Percentiles rank a stretch among this genome's conserved stretches.
Evolutionary conservation across 1,284 basidiomycete genomes (phyloP).

Genomic region (Takashimella tepidaria): DNA sequence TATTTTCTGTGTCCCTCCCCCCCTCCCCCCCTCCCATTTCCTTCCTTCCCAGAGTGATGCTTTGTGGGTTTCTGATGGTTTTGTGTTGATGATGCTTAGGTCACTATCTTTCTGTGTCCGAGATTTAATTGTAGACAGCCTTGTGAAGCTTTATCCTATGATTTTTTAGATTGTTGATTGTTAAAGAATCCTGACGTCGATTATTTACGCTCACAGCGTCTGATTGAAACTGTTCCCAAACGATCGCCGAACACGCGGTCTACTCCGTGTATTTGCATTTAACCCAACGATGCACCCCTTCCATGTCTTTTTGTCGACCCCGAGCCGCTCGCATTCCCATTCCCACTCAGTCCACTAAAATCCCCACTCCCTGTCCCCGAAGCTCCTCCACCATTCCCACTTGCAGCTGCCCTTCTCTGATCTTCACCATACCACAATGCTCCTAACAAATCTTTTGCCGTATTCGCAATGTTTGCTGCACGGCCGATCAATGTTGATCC

Average conservation of each 20-base stretch:
- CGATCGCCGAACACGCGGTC: neutral
- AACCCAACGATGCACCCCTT: slow-evolving; percentile 6
- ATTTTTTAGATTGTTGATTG: neutral
- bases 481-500: slow-evolving; percentile 43
- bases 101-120: no score
- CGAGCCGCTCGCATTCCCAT: neutral
- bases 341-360: slow-evolving; percentile 1
- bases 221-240: neutral
- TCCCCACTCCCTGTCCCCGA: neutral
- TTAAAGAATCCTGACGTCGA: neutral
- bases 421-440: slow-evolving; percentile 45
- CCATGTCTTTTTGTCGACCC: slow-evolving; percentile 1
- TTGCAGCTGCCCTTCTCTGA: neutral
- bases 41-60: no score
- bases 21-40: no score
- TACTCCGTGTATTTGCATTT: neutral
- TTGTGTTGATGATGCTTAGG: no score
- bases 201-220: neutral
- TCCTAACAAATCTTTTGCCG: slow-evolving; percentile 48
- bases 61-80: no score
- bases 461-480: slow-evolving; percentile 47
- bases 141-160: neutral
- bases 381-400: slow-evolving; percentile 55
- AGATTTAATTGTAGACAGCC: neutral
- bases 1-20: no score